These are phyloP conservation scores for Sphagnum contortum DNA, from an alignment of 225 moss, liverwort and hornwort genomes.

Conservation along the genomic window DNA sequence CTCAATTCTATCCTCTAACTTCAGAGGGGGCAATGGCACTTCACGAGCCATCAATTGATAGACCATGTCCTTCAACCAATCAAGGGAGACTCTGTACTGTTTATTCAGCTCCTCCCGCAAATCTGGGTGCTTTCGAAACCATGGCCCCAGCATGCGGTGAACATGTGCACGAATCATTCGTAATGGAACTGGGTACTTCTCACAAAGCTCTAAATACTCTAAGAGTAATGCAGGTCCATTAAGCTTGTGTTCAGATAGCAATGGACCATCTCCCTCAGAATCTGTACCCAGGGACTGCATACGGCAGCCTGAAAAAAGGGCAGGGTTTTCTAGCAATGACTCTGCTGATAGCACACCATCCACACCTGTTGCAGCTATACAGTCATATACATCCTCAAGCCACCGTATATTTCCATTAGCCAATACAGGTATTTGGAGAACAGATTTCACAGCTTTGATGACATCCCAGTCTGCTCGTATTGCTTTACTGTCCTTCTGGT, in stretches of 20 bases:
- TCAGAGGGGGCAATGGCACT: slow-evolving; percentile 3
- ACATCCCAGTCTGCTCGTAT: slow-evolving; percentile 89
- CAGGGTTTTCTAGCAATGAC: slow-evolving; percentile 93
- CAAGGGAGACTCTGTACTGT: slow-evolving; percentile 52
- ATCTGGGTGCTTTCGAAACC: slow-evolving; percentile 71
- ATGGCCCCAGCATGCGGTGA: slow-evolving; percentile 72
- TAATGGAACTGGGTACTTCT: slow-evolving; percentile 77
- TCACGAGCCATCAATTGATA: slow-evolving; percentile 46
- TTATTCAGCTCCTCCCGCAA: slow-evolving; percentile 80
- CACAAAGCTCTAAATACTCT: slow-evolving; percentile 86
- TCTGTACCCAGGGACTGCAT: slow-evolving; percentile 25
- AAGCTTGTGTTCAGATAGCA: slow-evolving; percentile 5
- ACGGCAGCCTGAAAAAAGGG: slow-evolving; percentile 60
- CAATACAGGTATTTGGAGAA: slow-evolving; percentile 77
- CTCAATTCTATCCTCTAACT: slow-evolving; percentile 3
- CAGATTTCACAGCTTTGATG: slow-evolving; percentile 68
- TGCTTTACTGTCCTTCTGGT: slow-evolving; percentile 77
- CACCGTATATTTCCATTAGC: slow-evolving; percentile 90
- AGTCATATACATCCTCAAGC: slow-evolving; percentile 79
- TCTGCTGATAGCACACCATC: slow-evolving; percentile 99
- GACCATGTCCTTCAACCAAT: slow-evolving; percentile 75
- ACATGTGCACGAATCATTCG: slow-evolving; percentile 93
- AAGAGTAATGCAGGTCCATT: slow-evolving; percentile 54
- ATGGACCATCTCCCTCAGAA: background rate
- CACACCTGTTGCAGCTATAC: slow-evolving; percentile 64